Conservation (phyloP, 2,329 filamentous ascomycete genomes). For the Tolypocladium nubicola region DNA sequence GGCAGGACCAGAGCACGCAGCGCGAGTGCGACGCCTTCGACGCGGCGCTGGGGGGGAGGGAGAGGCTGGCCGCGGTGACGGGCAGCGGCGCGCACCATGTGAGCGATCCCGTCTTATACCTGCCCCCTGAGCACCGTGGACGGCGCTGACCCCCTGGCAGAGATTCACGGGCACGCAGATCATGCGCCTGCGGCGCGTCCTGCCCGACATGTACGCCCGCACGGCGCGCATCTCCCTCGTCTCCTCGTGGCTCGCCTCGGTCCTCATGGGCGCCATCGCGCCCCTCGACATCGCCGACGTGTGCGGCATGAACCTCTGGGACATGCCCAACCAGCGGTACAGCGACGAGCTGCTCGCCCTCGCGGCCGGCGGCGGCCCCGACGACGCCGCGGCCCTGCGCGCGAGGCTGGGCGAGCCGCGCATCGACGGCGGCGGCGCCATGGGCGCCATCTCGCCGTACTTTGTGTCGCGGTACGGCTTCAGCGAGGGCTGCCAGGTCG, state of each 20-base stretch:
- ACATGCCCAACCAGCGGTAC: slow-evolving; percentile 66
- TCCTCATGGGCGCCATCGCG: slow-evolving; percentile 77
- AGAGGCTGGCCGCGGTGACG: slow-evolving; percentile 65
- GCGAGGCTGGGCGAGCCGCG: slow-evolving; percentile 72
- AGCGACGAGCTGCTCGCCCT: slow-evolving; percentile 65
- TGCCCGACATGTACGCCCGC: slow-evolving; percentile 69
- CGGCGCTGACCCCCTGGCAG: slow-evolving; percentile 26
- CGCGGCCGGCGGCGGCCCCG: slow-evolving; percentile 49
- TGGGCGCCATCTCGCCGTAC: slow-evolving; percentile 69
- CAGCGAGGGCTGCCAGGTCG: slow-evolving; percentile 60
- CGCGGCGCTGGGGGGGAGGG: slow-evolving; percentile 51
- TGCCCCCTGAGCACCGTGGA: background rate
- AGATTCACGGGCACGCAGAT: slow-evolving; percentile 98
- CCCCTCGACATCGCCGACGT: slow-evolving; percentile 91
- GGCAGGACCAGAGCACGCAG: slow-evolving; percentile 96
- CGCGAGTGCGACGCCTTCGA: slow-evolving; percentile 86
- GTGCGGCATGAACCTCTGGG: slow-evolving; percentile 95
- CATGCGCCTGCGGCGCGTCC: slow-evolving; percentile 69
- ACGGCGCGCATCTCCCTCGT: slow-evolving; percentile 86
- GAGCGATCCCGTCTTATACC: slow-evolving; percentile 22
- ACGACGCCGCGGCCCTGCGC: slow-evolving; percentile 51
- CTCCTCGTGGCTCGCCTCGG: slow-evolving; percentile 86
- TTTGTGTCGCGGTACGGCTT: slow-evolving; percentile 75
- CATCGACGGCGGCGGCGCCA: slow-evolving; percentile 66
- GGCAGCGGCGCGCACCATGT: slow-evolving; percentile 94